phyloP scores from a whole-genome alignment of 2,329 filamentous ascomycete genomes.

The Pseudomassariella vexata region DNA sequence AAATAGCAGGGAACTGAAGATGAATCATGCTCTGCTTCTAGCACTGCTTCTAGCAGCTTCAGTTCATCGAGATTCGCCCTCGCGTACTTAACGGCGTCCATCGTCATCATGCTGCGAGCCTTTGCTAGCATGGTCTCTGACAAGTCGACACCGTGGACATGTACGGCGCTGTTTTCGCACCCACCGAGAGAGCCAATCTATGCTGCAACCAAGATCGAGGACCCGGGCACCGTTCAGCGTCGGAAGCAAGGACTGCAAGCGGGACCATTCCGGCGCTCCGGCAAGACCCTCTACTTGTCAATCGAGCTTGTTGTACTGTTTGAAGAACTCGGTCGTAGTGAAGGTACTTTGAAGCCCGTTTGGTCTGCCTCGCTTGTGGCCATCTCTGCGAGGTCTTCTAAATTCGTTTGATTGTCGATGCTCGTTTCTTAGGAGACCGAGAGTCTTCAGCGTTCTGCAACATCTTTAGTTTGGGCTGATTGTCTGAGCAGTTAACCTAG shows the following conservation, averaged over 20 bases:
- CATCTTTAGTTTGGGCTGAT: too few species aligned
- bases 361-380: too few species aligned
- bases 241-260: slow-evolving; percentile 33
- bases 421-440: too few species aligned
- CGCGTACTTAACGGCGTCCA: slow-evolving; percentile 23
- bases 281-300: slow-evolving; percentile 32
- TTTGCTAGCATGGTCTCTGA: slow-evolving; percentile 37
- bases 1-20: slow-evolving; percentile 34
- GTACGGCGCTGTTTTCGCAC: slow-evolving; percentile 29
- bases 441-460: too few species aligned
- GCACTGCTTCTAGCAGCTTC: slow-evolving; percentile 16
- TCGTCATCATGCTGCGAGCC: slow-evolving; percentile 23
- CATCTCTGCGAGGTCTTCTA: too few species aligned
- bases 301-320: slow-evolving; percentile 33
- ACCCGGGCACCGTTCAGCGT: slow-evolving; percentile 22
- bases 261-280: slow-evolving; percentile 37
- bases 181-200: slow-evolving; percentile 40
- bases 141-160: slow-evolving; percentile 32
- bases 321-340: slow-evolving; percentile 31
- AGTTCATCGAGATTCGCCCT: slow-evolving; percentile 28
- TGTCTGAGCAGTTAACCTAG: too few species aligned
- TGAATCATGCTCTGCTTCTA: slow-evolving; percentile 25
- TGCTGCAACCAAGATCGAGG: slow-evolving; percentile 40
- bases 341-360: too few species aligned
- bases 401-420: too few species aligned